Base-by-base conservation (phyloP, 345 rosid species). In the Linum usitatissimum region DNA sequence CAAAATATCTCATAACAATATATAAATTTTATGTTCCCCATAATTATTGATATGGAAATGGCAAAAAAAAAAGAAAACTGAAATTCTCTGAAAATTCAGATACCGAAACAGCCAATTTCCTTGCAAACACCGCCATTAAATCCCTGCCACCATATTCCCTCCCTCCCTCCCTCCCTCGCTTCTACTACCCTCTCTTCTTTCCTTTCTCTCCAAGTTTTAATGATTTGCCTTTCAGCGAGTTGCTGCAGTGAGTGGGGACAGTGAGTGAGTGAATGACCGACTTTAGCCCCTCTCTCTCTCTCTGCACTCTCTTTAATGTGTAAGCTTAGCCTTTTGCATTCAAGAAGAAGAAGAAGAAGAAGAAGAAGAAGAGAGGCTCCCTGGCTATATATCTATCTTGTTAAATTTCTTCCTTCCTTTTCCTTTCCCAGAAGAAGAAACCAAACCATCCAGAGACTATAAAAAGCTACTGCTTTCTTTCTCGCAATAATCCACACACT, bases 61-160 rank as follows among this genome's bases (percentile, higher is more conserved):
- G 30, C 19, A 60, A 12, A 13, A 6, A 40, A 61, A 62, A 58
- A 49, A 42, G 63, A 62, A 42, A 39, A 21, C 36, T 18, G 45
- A 63, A 72, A 66, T 81, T 73, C 72, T 75, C 62, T 74, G 72
- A 79, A 75, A 72, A 67, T 76, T 79, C 78, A 76, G 83, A 79
- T 80, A 4, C 38, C 36, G 3, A 31, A 2, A 31, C 36, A 31
- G 3, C 36, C 38, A 34, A 7, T 34, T 73, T 77, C 78, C 76
- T 74, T 73, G 68, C 71, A 61, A 72, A 69, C 68, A 64, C 66
- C 53, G 56, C 54, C 53, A 57, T 63, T 39, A 42, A 49, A 54
- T n/a, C 42, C 45, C 60, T 60, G 66, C 62, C 55, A 42, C 67
- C 65, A 28, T 62, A 60, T 67, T 59, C 63, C 63, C 67, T 61